Evolutionary conservation across 805 yeast species (phyloP).

Genomic region (Kodamaea neixiangensis): DNA sequence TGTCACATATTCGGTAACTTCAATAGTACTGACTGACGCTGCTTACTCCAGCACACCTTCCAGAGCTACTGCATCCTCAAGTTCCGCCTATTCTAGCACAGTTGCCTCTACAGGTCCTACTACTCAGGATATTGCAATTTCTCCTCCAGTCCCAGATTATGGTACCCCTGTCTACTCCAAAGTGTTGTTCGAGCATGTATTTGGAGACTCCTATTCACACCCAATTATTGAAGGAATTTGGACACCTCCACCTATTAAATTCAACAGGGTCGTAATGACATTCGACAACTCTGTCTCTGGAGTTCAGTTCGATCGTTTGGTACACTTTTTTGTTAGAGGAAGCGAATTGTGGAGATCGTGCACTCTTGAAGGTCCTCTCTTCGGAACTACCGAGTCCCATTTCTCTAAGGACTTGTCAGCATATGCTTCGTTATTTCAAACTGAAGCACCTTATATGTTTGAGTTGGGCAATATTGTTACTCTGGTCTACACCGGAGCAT

Average conservation of each 20-base stretch:
- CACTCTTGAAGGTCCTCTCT: slow-evolving; percentile 58
- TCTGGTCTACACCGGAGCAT: slow-evolving; percentile 20
- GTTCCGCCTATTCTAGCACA: background rate
- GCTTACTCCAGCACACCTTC: background rate
- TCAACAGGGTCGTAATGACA: slow-evolving; percentile 54
- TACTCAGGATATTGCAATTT: slow-evolving; percentile 19
- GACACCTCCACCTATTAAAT: slow-evolving; percentile 43
- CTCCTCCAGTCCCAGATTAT: slow-evolving; percentile 17
- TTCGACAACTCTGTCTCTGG: slow-evolving; percentile 56
- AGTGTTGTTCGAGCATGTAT: slow-evolving; percentile 45
- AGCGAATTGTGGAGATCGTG: slow-evolving; percentile 83
- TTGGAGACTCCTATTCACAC: slow-evolving; percentile 62
- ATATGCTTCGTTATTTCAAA: slow-evolving; percentile 52
- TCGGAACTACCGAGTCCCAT: slow-evolving; percentile 39
- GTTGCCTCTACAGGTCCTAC: background rate
- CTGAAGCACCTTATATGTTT: slow-evolving; percentile 46
- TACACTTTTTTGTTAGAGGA: slow-evolving; percentile 61
- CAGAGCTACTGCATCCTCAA: background rate
- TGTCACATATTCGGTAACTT: no score
- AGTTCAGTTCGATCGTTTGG: slow-evolving; percentile 66
- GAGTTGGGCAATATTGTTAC: slow-evolving; percentile 66
- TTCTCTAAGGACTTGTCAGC: slow-evolving; percentile 65
- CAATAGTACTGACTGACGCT: no score
- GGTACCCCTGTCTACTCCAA: slow-evolving; percentile 42
- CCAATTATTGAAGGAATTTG: slow-evolving; percentile 45